Base-by-base conservation (phyloP, 139 green algal genomes). In the Zygnema cylindricum region DNA sequence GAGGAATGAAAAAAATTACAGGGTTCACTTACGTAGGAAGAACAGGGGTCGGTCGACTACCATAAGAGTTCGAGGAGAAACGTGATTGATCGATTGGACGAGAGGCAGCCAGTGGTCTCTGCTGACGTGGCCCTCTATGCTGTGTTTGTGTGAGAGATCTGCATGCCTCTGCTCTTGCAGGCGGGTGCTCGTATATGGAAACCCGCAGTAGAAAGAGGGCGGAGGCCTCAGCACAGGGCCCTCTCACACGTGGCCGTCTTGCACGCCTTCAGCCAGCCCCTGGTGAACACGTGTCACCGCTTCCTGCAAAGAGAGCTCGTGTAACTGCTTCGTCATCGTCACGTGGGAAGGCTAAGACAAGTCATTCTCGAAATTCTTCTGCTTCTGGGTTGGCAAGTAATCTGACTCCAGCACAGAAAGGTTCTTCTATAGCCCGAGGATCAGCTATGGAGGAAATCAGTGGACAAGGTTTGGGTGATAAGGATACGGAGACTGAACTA, bases 201-300 rank as follows among this genome's bases (percentile, higher is more conserved):
- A 85, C 77, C 54, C 77, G 77, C 42, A 85, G 77, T 16, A 75
- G 77, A 41, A 85, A 85, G 35, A 75, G 77, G 77, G 43, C 77
- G 3, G 77, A 85, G 77, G 77, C 43, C 16, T 7, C 77, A 76
- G 77, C 42, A 76, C 7, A 3, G 49, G 77, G 77, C 39, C 77
- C 77, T 81, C 33, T 41, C 33, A 85, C 77, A 11, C 42, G 77
- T 75, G 49, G 7, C 54, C 57, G 35, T 11, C 49, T 3, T 16
- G 57, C 77, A 7, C 77, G 77, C 16, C 33, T 75, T 16, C 77
- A 25, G 33, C 77, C 77, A 76, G 71, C 42, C 21, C 7, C 77
- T 85, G 41, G 7, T 16, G 3, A 3, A 83, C 43, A 3, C 33
- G 77, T 77, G 3, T 54, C 77, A 25, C 36, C 36, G 7, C 7